Evolutionary conservation across 148 eudicot genomes (phyloP).

Genomic region (Rhododendron simsii): DNA sequence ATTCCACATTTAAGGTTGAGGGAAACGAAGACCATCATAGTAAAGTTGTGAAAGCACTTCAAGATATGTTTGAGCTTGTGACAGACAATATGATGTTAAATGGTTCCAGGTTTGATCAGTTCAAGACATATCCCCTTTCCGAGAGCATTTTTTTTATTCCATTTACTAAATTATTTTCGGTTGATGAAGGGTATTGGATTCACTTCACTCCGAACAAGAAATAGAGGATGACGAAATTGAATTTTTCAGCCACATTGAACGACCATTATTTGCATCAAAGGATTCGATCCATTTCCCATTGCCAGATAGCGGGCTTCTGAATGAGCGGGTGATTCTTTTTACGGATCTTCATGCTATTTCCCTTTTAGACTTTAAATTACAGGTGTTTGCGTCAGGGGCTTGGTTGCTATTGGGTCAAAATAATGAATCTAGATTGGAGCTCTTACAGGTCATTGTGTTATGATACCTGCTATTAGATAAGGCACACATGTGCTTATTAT

Average conservation of each 20-base stretch:
- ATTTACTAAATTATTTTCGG: neutral
- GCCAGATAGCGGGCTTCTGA: constrained; percentile 49
- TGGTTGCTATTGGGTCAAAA: neutral
- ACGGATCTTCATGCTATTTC: constrained; percentile 1
- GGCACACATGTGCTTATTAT: neutral
- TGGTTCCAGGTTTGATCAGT: constrained; percentile 68
- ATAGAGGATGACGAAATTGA: constrained; percentile 30
- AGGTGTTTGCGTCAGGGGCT: neutral
- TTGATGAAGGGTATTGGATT: constrained; percentile 62
- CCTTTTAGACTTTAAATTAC: neutral
- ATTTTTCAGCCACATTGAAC: constrained; percentile 41
- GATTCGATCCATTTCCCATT: constrained; percentile 75
- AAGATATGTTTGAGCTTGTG: constrained; percentile 89
- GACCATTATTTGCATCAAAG: constrained; percentile 75
- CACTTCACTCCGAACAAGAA: constrained; percentile 40
- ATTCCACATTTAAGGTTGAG: constrained; percentile 43
- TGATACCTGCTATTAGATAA: neutral
- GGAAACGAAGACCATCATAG: constrained; percentile 53
- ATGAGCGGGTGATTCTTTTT: constrained; percentile 49
- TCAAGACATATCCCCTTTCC: neutral
- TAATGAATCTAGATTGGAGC: constrained; percentile 6
- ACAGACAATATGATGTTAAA: constrained; percentile 72
- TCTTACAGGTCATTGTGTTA: neutral
- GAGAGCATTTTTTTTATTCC: constrained; percentile 1
- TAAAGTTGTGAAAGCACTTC: constrained; percentile 75